Conservation (phyloP, 208 protist species). For the Crithidia mellificae region DNA sequence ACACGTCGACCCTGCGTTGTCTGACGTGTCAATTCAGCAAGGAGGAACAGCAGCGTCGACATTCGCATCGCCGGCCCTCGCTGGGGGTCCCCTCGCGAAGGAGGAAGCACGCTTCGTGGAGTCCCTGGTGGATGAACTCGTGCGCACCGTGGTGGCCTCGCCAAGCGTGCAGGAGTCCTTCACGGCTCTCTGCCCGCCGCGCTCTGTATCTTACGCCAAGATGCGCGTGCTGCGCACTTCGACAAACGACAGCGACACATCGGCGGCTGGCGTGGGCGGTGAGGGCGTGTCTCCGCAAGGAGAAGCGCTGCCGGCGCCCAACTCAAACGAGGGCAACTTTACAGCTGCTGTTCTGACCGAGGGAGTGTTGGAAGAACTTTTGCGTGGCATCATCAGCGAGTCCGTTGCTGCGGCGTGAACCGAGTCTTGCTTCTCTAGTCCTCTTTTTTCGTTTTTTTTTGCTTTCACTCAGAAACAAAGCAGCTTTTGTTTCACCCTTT, state of each 20-base stretch:
- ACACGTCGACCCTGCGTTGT: slow-evolving; percentile 18
- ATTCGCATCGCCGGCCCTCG: no score
- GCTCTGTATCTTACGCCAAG: slow-evolving; percentile 34
- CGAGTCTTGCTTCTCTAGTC: not conserved
- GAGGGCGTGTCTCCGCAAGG: no score
- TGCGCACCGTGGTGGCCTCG: slow-evolving; percentile 62
- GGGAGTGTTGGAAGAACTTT: slow-evolving; percentile 54
- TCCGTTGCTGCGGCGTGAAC: slow-evolving; percentile 13
- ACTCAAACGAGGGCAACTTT: not conserved
- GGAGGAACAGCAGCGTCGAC: no score
- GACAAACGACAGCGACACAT: no score
- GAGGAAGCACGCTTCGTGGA: slow-evolving; percentile 39
- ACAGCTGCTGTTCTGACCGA: slow-evolving; percentile 13
- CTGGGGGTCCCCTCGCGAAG: not conserved
- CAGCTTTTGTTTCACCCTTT: no score
- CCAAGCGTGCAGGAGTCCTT: slow-evolving; percentile 59
- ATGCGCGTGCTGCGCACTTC: slow-evolving; percentile 29
- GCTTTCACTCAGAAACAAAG: no score
- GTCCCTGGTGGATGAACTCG: slow-evolving; percentile 63
- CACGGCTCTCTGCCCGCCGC: slow-evolving; percentile 39
- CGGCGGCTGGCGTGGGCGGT: no score
- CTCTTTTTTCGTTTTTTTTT: slow-evolving; percentile 22
- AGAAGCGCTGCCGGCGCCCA: not conserved
- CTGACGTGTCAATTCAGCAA: not conserved
- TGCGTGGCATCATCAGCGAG: slow-evolving; percentile 38